These are phyloP conservation scores for Pseudopyricularia cyperi DNA, from an alignment of 2,329 filamentous ascomycete species.

Conservation along the genomic window DNA sequence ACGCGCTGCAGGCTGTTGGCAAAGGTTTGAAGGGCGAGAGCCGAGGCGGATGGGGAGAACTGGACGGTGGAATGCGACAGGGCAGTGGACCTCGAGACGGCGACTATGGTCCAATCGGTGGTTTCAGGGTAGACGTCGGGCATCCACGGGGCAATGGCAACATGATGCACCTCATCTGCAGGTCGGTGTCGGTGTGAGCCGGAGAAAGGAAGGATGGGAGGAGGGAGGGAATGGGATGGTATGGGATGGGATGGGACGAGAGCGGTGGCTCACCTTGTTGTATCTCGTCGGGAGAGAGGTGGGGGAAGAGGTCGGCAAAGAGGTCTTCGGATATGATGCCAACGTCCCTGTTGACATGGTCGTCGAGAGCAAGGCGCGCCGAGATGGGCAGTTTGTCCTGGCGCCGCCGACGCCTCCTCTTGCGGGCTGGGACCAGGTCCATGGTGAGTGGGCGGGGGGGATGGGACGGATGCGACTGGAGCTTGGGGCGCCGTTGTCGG, in stretches of 20 bases:
- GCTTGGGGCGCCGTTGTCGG: constrained; percentile 52
- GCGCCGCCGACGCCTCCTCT: constrained; percentile 38
- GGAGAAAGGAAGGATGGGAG: constrained; percentile 8
- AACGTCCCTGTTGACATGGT: constrained; percentile 71
- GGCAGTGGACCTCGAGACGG: constrained; percentile 51
- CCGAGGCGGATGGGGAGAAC: constrained; percentile 61
- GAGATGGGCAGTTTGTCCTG: constrained; percentile 64
- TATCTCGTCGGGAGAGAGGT: constrained; percentile 17
- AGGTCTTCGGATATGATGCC: constrained; percentile 81
- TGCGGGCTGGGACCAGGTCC: constrained; percentile 13
- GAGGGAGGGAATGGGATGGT: background rate
- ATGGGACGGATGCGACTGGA: background rate
- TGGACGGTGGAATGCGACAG: constrained; percentile 68
- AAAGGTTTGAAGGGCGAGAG: constrained; percentile 65
- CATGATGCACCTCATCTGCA: constrained; percentile 35
- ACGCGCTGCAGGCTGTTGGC: constrained; percentile 58
- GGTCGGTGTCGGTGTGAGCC: background rate
- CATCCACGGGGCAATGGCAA: constrained; percentile 64
- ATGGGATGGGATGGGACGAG: constrained; percentile 4
- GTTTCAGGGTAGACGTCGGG: constrained; percentile 45
- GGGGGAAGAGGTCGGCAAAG: constrained; percentile 67
- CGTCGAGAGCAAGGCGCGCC: constrained; percentile 72
- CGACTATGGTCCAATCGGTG: constrained; percentile 73
- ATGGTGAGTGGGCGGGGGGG: background rate
- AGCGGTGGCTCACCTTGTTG: constrained; percentile 30